These are phyloP conservation scores for Eucalyptus sp. DNA, from an alignment of 345 rosid species.

Conservation along the genomic window DNA sequence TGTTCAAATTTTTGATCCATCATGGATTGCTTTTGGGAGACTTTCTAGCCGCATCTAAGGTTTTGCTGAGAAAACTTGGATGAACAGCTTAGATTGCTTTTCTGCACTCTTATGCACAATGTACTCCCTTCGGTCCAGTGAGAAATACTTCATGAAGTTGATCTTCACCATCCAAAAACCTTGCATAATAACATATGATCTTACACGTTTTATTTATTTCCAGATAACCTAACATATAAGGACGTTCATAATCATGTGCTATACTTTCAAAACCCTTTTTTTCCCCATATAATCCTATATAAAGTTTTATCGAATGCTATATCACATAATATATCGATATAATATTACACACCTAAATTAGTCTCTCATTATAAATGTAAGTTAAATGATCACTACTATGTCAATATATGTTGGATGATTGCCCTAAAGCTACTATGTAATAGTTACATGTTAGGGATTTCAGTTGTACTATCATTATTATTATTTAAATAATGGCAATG, in stretches of 20 bases:
- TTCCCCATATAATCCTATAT: neutral
- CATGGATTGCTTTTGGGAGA: no score
- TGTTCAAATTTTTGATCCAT: no score
- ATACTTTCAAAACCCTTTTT: neutral
- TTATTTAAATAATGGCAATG: no score
- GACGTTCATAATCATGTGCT: neutral
- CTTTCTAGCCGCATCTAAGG: neutral
- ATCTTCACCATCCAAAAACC: neutral
- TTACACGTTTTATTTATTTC: no score
- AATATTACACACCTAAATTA: fast-evolving
- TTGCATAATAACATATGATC: no score
- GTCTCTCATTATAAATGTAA: neutral
- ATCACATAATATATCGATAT: neutral
- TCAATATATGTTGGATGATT: neutral
- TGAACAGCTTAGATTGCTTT: no score
- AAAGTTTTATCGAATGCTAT: neutral
- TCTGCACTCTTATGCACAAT: no score
- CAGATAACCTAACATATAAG: neutral
- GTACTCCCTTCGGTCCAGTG: neutral
- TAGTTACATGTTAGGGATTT: no score
- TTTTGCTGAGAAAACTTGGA: no score
- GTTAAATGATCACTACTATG: fast-evolving
- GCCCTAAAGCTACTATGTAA: no score
- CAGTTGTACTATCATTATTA: no score
- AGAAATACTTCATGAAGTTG: neutral